Evolutionary conservation across 441 rosid genomes (phyloP), one percentile per base, ranked within the genome.

Genomic region (Pelargonium australe): DNA sequence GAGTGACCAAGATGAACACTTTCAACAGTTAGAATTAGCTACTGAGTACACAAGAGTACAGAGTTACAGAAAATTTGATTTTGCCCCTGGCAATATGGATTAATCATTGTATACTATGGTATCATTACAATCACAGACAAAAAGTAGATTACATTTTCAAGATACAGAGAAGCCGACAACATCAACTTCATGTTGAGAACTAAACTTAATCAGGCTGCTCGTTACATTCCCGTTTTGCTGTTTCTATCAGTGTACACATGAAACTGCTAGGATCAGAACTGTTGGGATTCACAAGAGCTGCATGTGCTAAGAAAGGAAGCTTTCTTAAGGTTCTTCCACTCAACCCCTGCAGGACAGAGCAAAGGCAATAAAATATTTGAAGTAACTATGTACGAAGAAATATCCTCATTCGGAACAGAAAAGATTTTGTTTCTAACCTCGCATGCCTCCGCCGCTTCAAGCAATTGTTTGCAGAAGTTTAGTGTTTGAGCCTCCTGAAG

Each of bases 261-360:
- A 95, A 95, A 69, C 78, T 78, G 79, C 77, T 73, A 16, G 86
- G 87, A 61, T 86, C 89, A 77, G 84, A 82, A 68, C 77, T 65
- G 61, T 72, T 28, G 49, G 92, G 91, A 73, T 85, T 83, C 53
- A 87, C 73, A 74, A 92, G 95, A 65, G 90, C 83, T 60, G 96
- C 89, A 61, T 95, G 92, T 2, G 91, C 84, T 78, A 95, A 78
- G 80, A 95, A 90, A 63, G 97, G 97, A 65, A 95, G 99, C 81
- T 92, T 91, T 69, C 97, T 82, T 51, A 95, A 75, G 13, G 97
- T 79, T 73, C 97, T 86, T 74, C 97, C 98, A 75, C 97, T 91
- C 83, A 91, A 69, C 14, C 97, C 97, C 99, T 95, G 68, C 19
- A 69, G 65, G 72, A 57, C 55, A 72, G 16, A 14, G 63, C 65